phyloP scores from a whole-genome alignment of 352 stramenopile genomes.

The Pythium rhizo-oryzae region DNA sequence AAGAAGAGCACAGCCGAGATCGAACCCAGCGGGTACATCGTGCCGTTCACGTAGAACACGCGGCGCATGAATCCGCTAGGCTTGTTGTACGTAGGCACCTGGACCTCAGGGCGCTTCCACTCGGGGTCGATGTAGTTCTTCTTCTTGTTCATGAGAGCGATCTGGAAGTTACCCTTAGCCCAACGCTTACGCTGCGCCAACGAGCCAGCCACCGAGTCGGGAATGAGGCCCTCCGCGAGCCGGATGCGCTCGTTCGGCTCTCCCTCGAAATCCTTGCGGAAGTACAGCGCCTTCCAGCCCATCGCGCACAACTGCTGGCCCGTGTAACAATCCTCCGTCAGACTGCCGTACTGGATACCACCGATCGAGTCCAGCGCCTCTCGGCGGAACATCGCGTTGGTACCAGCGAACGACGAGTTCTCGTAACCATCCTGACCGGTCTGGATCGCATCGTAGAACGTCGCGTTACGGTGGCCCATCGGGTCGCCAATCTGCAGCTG shows the following conservation, averaged over 20 bases:
- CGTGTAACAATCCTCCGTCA: constrained; percentile 60
- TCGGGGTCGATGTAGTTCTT: constrained; percentile 47
- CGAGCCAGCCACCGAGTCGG: constrained; percentile 43
- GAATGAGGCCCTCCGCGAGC: constrained; percentile 44
- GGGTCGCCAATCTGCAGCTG: constrained; percentile 50
- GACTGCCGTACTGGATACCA: constrained; percentile 51
- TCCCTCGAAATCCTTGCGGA: constrained; percentile 54
- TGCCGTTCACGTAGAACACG: constrained; percentile 84
- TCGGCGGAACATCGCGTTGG: constrained; percentile 56
- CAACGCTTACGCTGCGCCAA: constrained; percentile 41
- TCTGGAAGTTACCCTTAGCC: constrained; percentile 50
- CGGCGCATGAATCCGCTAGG: constrained; percentile 73
- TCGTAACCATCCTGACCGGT: constrained; percentile 51
- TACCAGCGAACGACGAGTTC: constrained; percentile 50
- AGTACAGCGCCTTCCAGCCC: constrained; percentile 53
- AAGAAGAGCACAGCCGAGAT: constrained; percentile 84
- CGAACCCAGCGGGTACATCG: constrained; percentile 78
- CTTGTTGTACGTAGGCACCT: constrained; percentile 50
- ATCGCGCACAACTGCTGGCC: constrained; percentile 40
- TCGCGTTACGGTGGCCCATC: constrained; percentile 48
- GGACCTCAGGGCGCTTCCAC: constrained; percentile 35
- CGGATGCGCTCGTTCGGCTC: constrained; percentile 47
- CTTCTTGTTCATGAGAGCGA: constrained; percentile 50
- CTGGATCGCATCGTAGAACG: constrained; percentile 52
- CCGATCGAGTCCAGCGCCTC: constrained; percentile 52